Evolutionary conservation across 2,329 filamentous ascomycete genomes (phyloP).

Genomic region (Calonectria pauciramosa): DNA sequence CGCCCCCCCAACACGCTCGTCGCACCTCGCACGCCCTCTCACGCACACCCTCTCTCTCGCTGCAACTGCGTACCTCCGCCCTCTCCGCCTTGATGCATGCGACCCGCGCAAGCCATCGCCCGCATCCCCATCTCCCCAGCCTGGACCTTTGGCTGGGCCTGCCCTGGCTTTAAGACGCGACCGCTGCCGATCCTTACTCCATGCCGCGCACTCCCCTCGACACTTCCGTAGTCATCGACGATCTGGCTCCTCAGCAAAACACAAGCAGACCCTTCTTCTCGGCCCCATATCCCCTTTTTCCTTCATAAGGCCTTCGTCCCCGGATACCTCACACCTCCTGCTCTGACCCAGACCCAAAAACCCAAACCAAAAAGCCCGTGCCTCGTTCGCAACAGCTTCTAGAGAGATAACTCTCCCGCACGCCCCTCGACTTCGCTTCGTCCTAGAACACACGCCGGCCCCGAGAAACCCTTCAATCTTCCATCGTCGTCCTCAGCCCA

Average conservation of each 20-base stretch:
- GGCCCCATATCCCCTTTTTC: conserved; percentile 11
- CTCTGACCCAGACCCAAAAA: not conserved
- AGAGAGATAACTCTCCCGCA: not conserved
- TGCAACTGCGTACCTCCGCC: conserved; percentile 22
- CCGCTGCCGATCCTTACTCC: conserved; percentile 23
- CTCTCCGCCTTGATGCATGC: conserved; percentile 29
- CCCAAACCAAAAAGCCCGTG: not conserved
- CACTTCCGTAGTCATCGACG: conserved; percentile 21
- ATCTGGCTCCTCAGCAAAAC: conserved; percentile 11
- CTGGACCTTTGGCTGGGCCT: conserved; percentile 18
- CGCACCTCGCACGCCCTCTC: not conserved
- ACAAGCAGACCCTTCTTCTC: conserved; percentile 14
- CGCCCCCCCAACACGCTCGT: not conserved
- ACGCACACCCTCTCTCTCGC: conserved; percentile 2
- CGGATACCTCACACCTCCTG: not conserved
- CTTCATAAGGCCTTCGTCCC: conserved; percentile 8
- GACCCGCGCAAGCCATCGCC: conserved; percentile 19
- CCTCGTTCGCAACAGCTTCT: conserved; percentile 11
- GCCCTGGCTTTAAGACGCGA: conserved; percentile 27
- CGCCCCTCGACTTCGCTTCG: not conserved
- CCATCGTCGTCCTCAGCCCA: conserved; percentile 31
- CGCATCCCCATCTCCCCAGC: conserved; percentile 15
- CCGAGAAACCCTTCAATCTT: conserved; percentile 35
- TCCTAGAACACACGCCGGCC: conserved; percentile 17
- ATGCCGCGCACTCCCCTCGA: conserved; percentile 20